These are phyloP conservation scores for Teunomyces pallodes DNA, from an alignment of 805 yeast species.

Conservation along the genomic window DNA sequence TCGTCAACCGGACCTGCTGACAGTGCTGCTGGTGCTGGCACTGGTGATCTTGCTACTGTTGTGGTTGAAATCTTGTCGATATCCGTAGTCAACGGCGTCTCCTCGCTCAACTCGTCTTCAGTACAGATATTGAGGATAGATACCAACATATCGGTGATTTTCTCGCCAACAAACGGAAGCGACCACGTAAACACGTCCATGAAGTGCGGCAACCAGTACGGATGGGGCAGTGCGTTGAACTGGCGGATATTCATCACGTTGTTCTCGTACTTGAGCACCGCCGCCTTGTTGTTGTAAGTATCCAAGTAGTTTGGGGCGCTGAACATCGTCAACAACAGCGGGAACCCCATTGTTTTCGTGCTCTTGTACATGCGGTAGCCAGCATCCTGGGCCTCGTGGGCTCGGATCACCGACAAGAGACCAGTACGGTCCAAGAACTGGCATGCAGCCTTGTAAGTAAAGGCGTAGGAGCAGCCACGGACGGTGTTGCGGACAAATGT, in stretches of 20 bases:
- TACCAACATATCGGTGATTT: slow-evolving; percentile 89
- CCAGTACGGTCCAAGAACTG: slow-evolving; percentile 76
- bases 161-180: slow-evolving; percentile 94
- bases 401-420: slow-evolving; percentile 81
- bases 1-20: slow-evolving; percentile 13
- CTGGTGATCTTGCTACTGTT: slow-evolving; percentile 24
- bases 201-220: slow-evolving; percentile 94
- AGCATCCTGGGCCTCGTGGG: slow-evolving; percentile 97
- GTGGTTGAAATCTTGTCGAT: slow-evolving; percentile 7
- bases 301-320: slow-evolving; percentile 96
- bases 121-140: slow-evolving; percentile 90
- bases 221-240: slow-evolving; percentile 90
- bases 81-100: slow-evolving; percentile 49
- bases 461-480: slow-evolving; percentile 92
- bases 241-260: slow-evolving; percentile 94
- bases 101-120: slow-evolving; percentile 87
- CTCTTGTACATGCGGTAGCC: slow-evolving; percentile 94
- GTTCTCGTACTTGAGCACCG: slow-evolving; percentile 86
- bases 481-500: slow-evolving; percentile 64
- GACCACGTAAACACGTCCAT: slow-evolving; percentile 99
- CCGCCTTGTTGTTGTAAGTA: slow-evolving; percentile 91
- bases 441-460: slow-evolving; percentile 78
- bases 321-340: slow-evolving; percentile 84
- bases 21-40: slow-evolving; percentile 7
- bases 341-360: slow-evolving; percentile 82